A percentile compares a stretch with the other conserved stretches of the same genome.
These are phyloP conservation scores for Chrysosphaeria jannelii DNA, from an alignment of 2,329 filamentous ascomycete genomes.

Conservation along the genomic window DNA sequence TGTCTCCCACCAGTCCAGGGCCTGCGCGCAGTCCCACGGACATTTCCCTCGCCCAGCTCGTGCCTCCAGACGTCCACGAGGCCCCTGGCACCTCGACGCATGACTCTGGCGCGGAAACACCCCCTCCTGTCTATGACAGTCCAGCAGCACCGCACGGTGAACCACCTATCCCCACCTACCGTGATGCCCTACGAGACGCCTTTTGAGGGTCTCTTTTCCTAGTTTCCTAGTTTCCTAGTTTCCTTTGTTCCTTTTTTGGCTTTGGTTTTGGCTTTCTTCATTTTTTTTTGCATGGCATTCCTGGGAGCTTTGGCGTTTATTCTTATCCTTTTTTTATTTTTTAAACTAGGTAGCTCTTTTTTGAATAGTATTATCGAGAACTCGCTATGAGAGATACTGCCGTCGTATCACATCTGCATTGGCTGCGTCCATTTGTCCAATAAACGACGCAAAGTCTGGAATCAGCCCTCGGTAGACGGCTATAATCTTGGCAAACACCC, in stretches of 20 bases:
- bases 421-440: constrained; percentile 17
- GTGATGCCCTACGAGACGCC: constrained; percentile 38
- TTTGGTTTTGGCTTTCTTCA: background rate
- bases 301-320: background rate
- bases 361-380: background rate
- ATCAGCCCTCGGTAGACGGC: constrained; percentile 26
- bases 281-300: constrained; percentile 1
- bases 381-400: too few relatives aligned
- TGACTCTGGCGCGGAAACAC: too few relatives aligned
- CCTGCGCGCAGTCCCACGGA: constrained; percentile 79
- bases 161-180: constrained; percentile 60
- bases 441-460: constrained; percentile 24
- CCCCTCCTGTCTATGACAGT: too few relatives aligned
- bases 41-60: constrained; percentile 72
- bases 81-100: too few relatives aligned
- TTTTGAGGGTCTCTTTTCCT: too few relatives aligned
- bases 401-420: too few relatives aligned
- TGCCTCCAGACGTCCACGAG: constrained; percentile 43
- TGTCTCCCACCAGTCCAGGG: constrained; percentile 57
- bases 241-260: constrained; percentile 1
- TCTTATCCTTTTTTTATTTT: background rate
- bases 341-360: background rate
- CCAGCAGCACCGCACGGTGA: too few relatives aligned
- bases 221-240: constrained; percentile 4
- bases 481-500: constrained; percentile 19